Evolutionary conservation across 371 early-diverging fungal species (phyloP).

Genomic region (Mucor sp.): DNA sequence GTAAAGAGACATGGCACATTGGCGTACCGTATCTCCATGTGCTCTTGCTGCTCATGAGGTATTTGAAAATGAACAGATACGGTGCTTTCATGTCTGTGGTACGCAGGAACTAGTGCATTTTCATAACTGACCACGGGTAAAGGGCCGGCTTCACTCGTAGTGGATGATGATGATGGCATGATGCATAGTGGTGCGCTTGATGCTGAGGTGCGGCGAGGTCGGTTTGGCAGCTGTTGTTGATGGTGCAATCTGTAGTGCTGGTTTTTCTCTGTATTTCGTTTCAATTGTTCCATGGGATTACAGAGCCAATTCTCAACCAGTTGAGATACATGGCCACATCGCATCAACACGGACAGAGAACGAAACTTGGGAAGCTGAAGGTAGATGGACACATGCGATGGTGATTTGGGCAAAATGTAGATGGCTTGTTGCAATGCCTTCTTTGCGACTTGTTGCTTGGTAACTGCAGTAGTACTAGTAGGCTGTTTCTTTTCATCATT

Average conservation of each 20-base stretch:
- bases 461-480: not conserved
- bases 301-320: conserved; percentile 17
- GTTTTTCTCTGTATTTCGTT: not conserved
- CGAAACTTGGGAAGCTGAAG: conserved; percentile 11
- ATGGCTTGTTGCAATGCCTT: conserved; percentile 7
- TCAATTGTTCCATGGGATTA: conserved; percentile 19
- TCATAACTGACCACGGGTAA: not conserved
- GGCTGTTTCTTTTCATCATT: not conserved
- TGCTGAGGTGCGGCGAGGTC: not conserved
- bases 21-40: not conserved
- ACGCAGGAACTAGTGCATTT: not conserved
- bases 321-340: conserved; percentile 16
- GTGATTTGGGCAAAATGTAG: conserved; percentile 11
- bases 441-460: not conserved
- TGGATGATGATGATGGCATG: conserved; percentile 1
- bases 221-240: not conserved
- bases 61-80: conserved; percentile 3
- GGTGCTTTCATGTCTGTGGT: not conserved
- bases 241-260: not conserved
- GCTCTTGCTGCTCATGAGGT: not conserved
- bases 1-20: conserved; percentile 6
- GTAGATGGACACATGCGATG: conserved; percentile 11
- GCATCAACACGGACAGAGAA: conserved; percentile 8
- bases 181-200: not conserved
- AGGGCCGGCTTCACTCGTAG: not conserved